These are phyloP conservation scores for Cyclocybe aegerita DNA, from an alignment of 768 basidiomycete genomes.

Conservation along the genomic window DNA sequence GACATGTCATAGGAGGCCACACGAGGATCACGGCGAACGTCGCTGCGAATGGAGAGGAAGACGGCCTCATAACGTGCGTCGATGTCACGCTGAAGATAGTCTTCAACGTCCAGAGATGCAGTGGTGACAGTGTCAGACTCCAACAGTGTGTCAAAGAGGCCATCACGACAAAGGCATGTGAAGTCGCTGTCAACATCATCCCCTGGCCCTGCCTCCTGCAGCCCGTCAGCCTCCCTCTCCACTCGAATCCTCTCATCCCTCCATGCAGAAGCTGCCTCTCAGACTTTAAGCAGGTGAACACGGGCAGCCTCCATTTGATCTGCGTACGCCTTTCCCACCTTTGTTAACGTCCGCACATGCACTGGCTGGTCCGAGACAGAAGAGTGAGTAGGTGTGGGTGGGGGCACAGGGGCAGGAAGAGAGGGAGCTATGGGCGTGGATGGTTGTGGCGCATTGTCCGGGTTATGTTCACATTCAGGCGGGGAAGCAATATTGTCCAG, in stretches of 20 bases:
- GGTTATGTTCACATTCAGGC: too few relatives aligned
- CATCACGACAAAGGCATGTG: neutral
- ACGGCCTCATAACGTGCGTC: conserved; percentile 4
- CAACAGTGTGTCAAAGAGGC: neutral
- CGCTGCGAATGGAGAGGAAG: conserved; percentile 6
- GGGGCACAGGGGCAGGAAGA: too few relatives aligned
- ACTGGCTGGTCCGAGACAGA: neutral
- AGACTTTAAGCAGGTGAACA: too few relatives aligned
- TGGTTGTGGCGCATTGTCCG: neutral
- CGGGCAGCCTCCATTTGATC: neutral
- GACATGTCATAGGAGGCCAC: conserved; percentile 6
- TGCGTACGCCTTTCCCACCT: neutral
- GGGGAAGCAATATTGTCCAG: neutral
- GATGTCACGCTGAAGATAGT: conserved; percentile 7
- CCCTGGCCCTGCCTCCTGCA: too few relatives aligned
- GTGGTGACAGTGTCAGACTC: neutral
- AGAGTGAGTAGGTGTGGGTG: neutral
- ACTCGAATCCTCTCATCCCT: too few relatives aligned
- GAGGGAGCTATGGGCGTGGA: neutral
- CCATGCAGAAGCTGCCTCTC: too few relatives aligned
- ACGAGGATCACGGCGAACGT: neutral
- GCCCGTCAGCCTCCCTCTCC: too few relatives aligned
- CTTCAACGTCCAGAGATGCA: conserved; percentile 6
- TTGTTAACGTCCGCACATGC: neutral
- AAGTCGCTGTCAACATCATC: neutral